Base-by-base conservation (phyloP, 169 alveolate species). In the Cryptosporidium sp. region DNA sequence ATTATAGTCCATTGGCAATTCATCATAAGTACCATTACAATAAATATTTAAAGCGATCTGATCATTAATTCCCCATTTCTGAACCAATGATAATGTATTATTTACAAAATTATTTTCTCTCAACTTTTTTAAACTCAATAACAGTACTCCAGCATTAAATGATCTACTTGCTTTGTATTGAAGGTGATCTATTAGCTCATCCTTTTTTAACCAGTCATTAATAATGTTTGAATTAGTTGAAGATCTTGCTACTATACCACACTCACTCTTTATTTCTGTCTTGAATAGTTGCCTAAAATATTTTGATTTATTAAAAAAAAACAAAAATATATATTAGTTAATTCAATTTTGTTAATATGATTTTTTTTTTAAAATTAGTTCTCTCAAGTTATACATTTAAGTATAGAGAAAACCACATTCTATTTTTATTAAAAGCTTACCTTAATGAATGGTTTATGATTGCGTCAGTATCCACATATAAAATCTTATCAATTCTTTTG, bases 11-110 rank as follows among this genome's bases (percentile, higher is more conserved):
- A 53, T 42, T 29, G 87, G 92, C 14, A 85, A 52, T 51, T 85
- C 92, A 42, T 65, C 86, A 75, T 85, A 85, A 26, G 85, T 53
- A 3, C 92, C 92, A 75, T 85, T 85, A 42, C 92, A 85, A 67
- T 85, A 85, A 26, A 85, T 53, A 48, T 85, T 85, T 23, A 85
- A 29, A 18, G 75, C 87, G 9, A 85, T 69, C 52, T 85, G 92
- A 62, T 85, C 92, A 62, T 85, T 85, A 33, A 85, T 35, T 45
- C 92, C 92, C 92, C 92, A 85, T 29, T 65, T 85, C 44, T 70
- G 70, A 65, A 85, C 92, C 26, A 71, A 37, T n/a, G 69, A 62
- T 37, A 69, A 35, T 3, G 85, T 52, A 21, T 75, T 51, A 62
- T 85, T 70, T 6, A 58, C 75, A 70, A 85, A 85, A 23, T 69